Percentiles rank a stretch among this genome's conserved stretches.
Evolutionary conservation across 805 yeast species (phyloP).

Genomic region (Candida corydali): DNA sequence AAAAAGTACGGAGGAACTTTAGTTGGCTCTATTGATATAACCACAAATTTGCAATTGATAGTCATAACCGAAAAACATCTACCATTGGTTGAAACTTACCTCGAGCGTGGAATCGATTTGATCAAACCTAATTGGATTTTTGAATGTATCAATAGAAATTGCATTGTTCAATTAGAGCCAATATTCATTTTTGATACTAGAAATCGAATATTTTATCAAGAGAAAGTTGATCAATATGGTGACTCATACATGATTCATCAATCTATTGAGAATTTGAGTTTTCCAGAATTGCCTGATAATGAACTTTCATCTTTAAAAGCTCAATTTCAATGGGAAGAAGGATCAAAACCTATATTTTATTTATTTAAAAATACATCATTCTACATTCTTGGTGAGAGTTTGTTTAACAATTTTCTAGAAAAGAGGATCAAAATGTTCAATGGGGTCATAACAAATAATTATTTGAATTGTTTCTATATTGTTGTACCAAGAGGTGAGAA

Average conservation of each 20-base stretch:
- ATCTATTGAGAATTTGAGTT: slow-evolving; percentile 10
- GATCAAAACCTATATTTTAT: slow-evolving; percentile 19
- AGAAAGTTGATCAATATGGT: slow-evolving; percentile 54
- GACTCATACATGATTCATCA: slow-evolving; percentile 48
- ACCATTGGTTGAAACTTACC: slow-evolving; percentile 24
- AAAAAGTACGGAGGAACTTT: slow-evolving; percentile 50
- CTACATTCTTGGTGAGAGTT: slow-evolving; percentile 19
- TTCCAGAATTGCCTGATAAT: slow-evolving; percentile 6
- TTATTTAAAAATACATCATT: slow-evolving; percentile 34
- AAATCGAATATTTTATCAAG: slow-evolving; percentile 17
- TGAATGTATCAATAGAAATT: slow-evolving; percentile 49
- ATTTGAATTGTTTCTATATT: slow-evolving; percentile 9
- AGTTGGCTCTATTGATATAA: slow-evolving; percentile 13
- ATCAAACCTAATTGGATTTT: slow-evolving; percentile 68
- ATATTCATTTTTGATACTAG: slow-evolving; percentile 47
- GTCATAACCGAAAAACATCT: slow-evolving; percentile 11
- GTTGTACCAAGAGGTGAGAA: slow-evolving; percentile 10
- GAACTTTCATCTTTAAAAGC: slow-evolving; percentile 11
- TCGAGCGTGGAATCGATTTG: slow-evolving; percentile 50
- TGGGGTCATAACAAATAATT: slow-evolving; percentile 16
- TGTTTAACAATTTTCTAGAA: slow-evolving; percentile 11
- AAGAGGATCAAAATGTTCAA: slow-evolving; percentile 46
- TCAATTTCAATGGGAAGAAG: slow-evolving; percentile 11
- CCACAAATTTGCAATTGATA: slow-evolving; percentile 3
- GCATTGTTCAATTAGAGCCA: slow-evolving; percentile 56